phyloP scores from a whole-genome alignment of 495 filamentous ascomycete species.

The Penicillium bialowiezense region DNA sequence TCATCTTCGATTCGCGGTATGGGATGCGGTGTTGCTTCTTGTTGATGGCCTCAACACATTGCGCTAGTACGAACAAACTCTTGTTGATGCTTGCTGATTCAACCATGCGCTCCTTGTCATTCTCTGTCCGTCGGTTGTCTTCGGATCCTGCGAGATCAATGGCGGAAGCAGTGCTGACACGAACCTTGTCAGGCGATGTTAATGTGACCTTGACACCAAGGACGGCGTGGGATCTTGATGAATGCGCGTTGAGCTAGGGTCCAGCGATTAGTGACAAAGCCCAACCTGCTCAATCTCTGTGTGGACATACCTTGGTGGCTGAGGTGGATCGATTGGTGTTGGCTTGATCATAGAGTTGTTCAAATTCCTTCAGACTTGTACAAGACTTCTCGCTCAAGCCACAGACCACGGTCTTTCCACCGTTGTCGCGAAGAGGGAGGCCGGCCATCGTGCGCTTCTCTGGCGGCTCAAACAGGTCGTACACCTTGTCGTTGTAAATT shows the following conservation, averaged over 20 bases:
- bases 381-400: slow-evolving; percentile 86
- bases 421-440: slow-evolving; percentile 84
- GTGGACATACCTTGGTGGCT: slow-evolving; percentile 68
- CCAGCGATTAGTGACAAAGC: background rate
- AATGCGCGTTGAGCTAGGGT: slow-evolving; percentile 79
- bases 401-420: slow-evolving; percentile 85
- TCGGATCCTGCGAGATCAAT: slow-evolving; percentile 97
- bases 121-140: slow-evolving; percentile 92
- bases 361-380: slow-evolving; percentile 87
- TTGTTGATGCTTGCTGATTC: slow-evolving; percentile 99
- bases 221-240: slow-evolving; percentile 89
- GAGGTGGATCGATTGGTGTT: slow-evolving; percentile 91
- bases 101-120: slow-evolving; percentile 86
- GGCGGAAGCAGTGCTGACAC: slow-evolving; percentile 81
- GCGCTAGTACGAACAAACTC: slow-evolving; percentile 88
- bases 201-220: slow-evolving; percentile 85
- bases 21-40: slow-evolving; percentile 80
- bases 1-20: slow-evolving; percentile 97
- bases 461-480: slow-evolving; percentile 85
- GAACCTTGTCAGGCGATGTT: slow-evolving; percentile 64
- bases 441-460: slow-evolving; percentile 86
- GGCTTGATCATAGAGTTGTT: slow-evolving; percentile 86
- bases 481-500: slow-evolving; percentile 97
- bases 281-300: too few relatives aligned
- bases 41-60: slow-evolving; percentile 93